Percentiles rank a stretch among this genome's conserved stretches.
Evolutionary conservation across 2,329 filamentous ascomycete species (phyloP).

Genomic region (Madurella mycetomatis): DNA sequence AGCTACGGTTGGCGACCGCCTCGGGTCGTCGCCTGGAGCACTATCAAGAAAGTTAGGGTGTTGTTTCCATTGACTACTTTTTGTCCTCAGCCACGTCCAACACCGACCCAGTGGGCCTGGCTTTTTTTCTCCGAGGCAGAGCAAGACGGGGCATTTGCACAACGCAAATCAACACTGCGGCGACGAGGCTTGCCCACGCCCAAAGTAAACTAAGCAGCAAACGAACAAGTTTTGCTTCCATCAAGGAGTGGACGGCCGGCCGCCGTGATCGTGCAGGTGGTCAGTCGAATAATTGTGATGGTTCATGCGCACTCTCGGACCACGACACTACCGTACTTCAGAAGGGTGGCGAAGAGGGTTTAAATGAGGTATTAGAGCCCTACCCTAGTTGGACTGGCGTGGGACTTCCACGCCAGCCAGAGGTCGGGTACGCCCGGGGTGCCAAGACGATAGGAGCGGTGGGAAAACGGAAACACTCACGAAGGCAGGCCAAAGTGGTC

Average conservation of each 20-base stretch:
- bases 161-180: no score
- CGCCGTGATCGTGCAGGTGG: not conserved
- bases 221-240: not conserved
- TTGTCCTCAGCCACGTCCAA: not conserved
- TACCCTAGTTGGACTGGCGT: not conserved
- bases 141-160: no score
- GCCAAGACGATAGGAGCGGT: no score
- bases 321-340: not conserved
- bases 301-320: not conserved
- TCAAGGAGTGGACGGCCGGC: not conserved
- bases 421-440: not conserved
- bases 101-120: no score
- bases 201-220: not conserved
- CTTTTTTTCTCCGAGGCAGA: no score
- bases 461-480: no score
- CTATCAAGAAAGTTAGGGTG: slow-evolving; percentile 5
- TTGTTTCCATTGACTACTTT: not conserved
- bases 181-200: not conserved
- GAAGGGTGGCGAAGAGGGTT: not conserved
- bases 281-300: not conserved
- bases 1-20: not conserved
- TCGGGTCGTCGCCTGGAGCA: not conserved
- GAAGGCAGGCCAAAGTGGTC: no score
- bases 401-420: not conserved
- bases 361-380: not conserved